Evolutionary conservation across 2,329 filamentous ascomycete species (phyloP), one percentile per base, ranked within the genome.

Genomic region (Harringtonia aguacate): DNA sequence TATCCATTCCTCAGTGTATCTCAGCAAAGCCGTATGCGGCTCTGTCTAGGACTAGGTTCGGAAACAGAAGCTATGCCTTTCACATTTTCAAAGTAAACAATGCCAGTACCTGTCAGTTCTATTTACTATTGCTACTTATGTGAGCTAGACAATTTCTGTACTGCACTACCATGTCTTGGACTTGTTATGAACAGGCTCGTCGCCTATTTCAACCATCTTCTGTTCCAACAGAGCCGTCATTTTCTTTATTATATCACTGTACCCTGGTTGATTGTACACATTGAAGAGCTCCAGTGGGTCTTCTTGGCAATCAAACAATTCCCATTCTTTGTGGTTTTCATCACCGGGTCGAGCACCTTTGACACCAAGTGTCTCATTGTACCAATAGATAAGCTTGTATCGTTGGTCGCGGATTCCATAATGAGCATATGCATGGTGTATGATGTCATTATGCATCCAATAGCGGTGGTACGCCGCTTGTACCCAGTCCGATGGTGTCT

Each of bases 381-480:
- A 76, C 71, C 70, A 75, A 54, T 73, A 75, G 17, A 75, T 75
- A 3, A 75, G 50, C 61, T 75, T 75, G 50, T 73, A 74, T 4
- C 68, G 53, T 50, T 69, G 67, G 47, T 75, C 60, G 0, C 72
- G 60, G 8, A 73, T 59, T 2, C 71, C 72, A 43, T 75, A 75
- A 52, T 75, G 72, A 0, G 71, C 70, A 47, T 67, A 66, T 0
- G 67, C 68, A 8, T 71, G 51, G 47, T 75, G 70, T 9, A 70
- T 68, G 0, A 61, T 54, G 45, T 75, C 70, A 20, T 63, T 62
- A 53, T 75, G 67, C 71, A 75, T 75, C 70, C 70, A 75, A 55
- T 75, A 75, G 0, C 70, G 63, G 46, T 76, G 70, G 45, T 74
- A 75, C 0, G 70, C 72, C 0, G 73, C 59, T 47, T 75, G 67